Evolutionary conservation across 1,284 basidiomycete genomes (phyloP).

Genomic region (Cutaneotrichosporon sp.): DNA sequence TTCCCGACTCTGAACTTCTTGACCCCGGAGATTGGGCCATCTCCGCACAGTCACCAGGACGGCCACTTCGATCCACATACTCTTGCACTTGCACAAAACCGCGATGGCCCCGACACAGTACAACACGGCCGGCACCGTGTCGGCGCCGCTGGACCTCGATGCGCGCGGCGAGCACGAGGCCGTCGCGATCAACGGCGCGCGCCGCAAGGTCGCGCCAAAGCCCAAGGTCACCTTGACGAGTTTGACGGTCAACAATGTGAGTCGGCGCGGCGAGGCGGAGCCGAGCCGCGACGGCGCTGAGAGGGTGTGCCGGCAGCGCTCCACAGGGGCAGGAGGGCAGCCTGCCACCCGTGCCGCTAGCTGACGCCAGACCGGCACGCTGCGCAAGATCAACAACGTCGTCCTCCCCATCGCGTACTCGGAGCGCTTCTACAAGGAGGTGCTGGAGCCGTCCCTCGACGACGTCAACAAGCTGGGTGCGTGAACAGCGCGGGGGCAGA

Average conservation of each 20-base stretch:
- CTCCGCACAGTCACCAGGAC: neutral
- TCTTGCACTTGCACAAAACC: neutral
- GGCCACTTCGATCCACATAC: neutral
- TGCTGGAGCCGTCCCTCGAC: conserved; percentile 45
- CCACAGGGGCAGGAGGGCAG: neutral
- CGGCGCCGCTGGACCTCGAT: conserved; percentile 44
- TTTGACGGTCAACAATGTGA: conserved; percentile 52
- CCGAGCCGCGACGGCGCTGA: neutral
- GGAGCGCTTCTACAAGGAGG: conserved; percentile 53
- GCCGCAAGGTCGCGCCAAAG: conserved; percentile 39
- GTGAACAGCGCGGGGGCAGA: conserved; percentile 17
- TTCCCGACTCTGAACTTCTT: neutral
- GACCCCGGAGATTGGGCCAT: neutral
- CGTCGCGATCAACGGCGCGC: conserved; percentile 30
- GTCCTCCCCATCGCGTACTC: conserved; percentile 52
- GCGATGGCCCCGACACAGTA: conserved; percentile 28
- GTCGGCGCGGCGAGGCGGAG: conserved; percentile 9
- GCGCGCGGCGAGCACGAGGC: conserved; percentile 42
- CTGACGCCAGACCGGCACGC: conserved; percentile 46
- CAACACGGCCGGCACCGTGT: conserved; percentile 48
- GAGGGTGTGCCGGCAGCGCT: neutral
- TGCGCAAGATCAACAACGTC: conserved; percentile 50
- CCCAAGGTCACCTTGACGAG: conserved; percentile 53
- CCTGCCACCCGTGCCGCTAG: neutral
- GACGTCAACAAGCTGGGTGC: conserved; percentile 54